These are phyloP conservation scores for Mortierella sp. DNA, from an alignment of 371 early-diverging fungal species.

Conservation along the genomic window DNA sequence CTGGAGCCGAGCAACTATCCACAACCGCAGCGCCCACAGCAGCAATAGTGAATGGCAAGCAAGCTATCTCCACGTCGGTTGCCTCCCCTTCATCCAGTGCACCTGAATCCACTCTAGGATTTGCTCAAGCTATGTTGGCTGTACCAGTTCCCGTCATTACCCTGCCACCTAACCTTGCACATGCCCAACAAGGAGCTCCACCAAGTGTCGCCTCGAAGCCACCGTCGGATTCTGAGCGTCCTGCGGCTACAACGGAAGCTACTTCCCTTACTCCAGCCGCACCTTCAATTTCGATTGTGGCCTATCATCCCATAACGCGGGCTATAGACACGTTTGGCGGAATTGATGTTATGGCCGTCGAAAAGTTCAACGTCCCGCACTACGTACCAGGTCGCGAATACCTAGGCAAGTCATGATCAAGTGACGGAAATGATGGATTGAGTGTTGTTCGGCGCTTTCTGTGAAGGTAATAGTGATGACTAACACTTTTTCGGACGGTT, in stretches of 20 bases:
- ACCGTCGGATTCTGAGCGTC: conserved; percentile 4
- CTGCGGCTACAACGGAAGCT: conserved; percentile 4
- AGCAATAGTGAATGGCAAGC: background rate
- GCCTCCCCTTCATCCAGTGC: conserved; percentile 6
- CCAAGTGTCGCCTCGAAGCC: conserved; percentile 4
- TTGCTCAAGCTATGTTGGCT: conserved; percentile 47
- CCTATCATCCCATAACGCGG: conserved; percentile 60
- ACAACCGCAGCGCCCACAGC: background rate
- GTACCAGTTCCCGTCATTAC: conserved; percentile 45
- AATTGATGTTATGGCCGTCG: conserved; percentile 73
- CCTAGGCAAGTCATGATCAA: conserved; percentile 55
- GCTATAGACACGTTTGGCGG: conserved; percentile 80
- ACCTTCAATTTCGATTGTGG: conserved; percentile 30
- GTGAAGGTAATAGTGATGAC: background rate
- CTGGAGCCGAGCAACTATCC: background rate
- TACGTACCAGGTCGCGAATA: conserved; percentile 68
- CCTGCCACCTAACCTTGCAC: conserved; percentile 33
- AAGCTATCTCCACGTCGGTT: background rate
- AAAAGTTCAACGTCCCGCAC: conserved; percentile 67
- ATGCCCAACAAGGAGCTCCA: conserved; percentile 25
- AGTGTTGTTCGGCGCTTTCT: no score
- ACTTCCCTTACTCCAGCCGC: background rate
- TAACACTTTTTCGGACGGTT: background rate
- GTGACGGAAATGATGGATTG: background rate
- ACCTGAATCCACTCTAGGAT: conserved; percentile 38